phyloP scores from a whole-genome alignment of 257 asterid species.

The Nicotiana otophora region DNA sequence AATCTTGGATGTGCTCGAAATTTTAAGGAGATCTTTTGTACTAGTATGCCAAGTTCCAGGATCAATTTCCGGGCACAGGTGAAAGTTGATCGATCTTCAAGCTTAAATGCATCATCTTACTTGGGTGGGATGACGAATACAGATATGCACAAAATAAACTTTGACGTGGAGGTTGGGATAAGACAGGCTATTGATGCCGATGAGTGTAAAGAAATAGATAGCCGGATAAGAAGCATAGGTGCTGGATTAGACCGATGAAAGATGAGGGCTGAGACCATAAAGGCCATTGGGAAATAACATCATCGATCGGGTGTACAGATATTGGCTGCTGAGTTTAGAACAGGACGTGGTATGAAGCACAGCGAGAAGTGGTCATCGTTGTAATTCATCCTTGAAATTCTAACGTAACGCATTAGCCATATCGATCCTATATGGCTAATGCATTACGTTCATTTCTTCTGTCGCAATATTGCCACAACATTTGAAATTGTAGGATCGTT shows the following conservation, averaged over 20 bases:
- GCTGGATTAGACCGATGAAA: conserved; percentile 33
- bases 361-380: conserved; percentile 9
- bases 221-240: conserved; percentile 17
- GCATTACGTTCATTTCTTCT: background rate
- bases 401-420: too few species aligned
- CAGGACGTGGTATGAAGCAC: conserved; percentile 10
- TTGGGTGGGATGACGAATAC: conserved; percentile 8
- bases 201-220: conserved; percentile 27
- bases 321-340: conserved; percentile 1
- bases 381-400: background rate
- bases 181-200: conserved; percentile 20
- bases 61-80: conserved; percentile 28
- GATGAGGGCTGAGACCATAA: conserved; percentile 17
- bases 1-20: conserved; percentile 33
- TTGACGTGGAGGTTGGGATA: conserved; percentile 30
- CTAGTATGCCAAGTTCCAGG: conserved; percentile 27
- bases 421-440: background rate
- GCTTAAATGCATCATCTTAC: conserved; percentile 10
- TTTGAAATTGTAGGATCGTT: background rate
- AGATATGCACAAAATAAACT: conserved; percentile 15
- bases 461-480: background rate
- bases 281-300: conserved; percentile 16
- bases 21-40: conserved; percentile 34
- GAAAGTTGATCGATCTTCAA: conserved; percentile 5
- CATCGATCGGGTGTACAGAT: conserved; percentile 11